A percentile compares a stretch with the other conserved stretches of the same genome.
Evolutionary conservation across 805 yeast genomes (phyloP).

Genomic region (Cyberlindnera mississippiensis): DNA sequence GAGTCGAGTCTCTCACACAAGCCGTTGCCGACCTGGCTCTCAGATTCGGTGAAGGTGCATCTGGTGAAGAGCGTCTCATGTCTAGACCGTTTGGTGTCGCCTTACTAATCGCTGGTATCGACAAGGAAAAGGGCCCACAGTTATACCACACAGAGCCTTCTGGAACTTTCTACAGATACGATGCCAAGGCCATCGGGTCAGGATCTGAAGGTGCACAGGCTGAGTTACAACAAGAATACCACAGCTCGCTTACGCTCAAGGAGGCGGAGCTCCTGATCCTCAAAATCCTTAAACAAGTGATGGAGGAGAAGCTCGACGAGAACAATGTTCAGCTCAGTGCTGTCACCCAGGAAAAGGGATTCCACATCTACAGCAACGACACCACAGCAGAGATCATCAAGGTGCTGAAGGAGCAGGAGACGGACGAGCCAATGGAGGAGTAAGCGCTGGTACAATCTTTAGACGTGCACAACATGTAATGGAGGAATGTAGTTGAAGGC

Average conservation of each 20-base stretch:
- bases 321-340: conserved; percentile 93
- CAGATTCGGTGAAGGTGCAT: conserved; percentile 95
- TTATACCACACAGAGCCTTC: conserved; percentile 98
- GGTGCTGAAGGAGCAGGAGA: conserved; percentile 65
- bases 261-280: conserved; percentile 91
- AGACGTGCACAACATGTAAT: too few relatives aligned
- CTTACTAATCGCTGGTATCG: conserved; percentile 89
- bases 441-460: background rate
- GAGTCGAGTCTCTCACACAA: conserved; percentile 91
- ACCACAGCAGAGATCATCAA: conserved; percentile 80
- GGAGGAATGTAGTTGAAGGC: too few relatives aligned
- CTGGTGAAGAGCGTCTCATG: conserved; percentile 88
- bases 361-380: conserved; percentile 76
- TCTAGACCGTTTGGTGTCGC: conserved; percentile 99
- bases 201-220: conserved; percentile 99
- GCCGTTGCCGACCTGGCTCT: conserved; percentile 95
- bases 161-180: conserved; percentile 95
- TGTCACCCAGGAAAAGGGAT: conserved; percentile 83
- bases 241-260: conserved; percentile 79
- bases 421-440: conserved; percentile 35
- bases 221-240: conserved; percentile 95
- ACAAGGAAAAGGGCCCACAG: conserved; percentile 91
- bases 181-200: conserved; percentile 98
- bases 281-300: conserved; percentile 91
- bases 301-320: conserved; percentile 97